Base-by-base conservation (phyloP, 2,329 filamentous ascomycete genomes). In the Zasmidium citrigriseum region DNA sequence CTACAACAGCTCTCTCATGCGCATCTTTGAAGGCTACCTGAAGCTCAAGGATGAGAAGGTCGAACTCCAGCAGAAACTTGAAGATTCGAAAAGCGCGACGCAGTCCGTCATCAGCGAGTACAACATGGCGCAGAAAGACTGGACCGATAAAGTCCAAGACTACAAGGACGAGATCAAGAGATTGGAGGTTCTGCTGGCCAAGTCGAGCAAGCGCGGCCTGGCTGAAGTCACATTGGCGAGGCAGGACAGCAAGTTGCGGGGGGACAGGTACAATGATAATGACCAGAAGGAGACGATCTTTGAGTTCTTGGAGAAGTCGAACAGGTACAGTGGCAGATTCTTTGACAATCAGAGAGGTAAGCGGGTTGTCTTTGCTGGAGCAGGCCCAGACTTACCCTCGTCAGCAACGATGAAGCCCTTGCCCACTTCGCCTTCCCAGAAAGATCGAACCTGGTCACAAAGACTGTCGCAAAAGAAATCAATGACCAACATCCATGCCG, bases 91-190 rank as follows among this genome's bases (percentile, higher is more conserved):
- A 0, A 61, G 69, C 1, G 61, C 64, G 1, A 64, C 52, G 12
- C 56, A 60, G 18, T 62, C 61, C 1, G 46, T 68, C 24, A 50
- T 66, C 4, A 52, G 60, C 24, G 64, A 68, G 20, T 67, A 68
- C 38, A 66, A 71, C 27, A 63, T 62, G 16, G 66, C 70, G 7
- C 69, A 76, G 55, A 65, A 69, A 12, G 58, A 60, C 4, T 78
- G 72, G 74, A 46, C 64, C 2, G 59, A 70, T 9, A 68, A 72
- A 53, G 72, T 74, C 57, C 64, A 66, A 44, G 66, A 68, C 16
- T 78, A 76, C 61, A 70, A 73, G 41, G 71, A 70, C 2, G 77
- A 80, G 58, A 73, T 79, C 52, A 77, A 74, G 57, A 73, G 77
- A 16, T 69, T 80, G 14, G 78, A 80, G 62, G 59, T 79, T 2